Base-by-base conservation (phyloP, 148 eudicot genomes). In the Suaeda aralocaspica region DNA sequence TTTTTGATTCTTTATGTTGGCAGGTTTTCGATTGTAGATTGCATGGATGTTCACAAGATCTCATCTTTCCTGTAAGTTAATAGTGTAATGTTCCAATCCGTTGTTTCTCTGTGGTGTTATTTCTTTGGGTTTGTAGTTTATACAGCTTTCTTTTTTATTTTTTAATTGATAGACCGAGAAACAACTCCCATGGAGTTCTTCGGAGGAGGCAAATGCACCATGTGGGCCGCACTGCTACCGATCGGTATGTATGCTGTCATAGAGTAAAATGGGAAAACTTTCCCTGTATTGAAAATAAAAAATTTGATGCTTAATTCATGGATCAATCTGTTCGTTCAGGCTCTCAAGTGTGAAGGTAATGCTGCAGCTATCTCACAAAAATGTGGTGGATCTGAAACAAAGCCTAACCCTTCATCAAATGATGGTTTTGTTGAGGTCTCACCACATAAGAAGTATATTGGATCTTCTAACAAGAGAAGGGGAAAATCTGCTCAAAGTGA, bases 21-120 rank as follows among this genome's bases (percentile, higher is more conserved):
- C 88, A 95, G 99, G 97, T 95, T 50, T 94, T 95, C 76, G 99
- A 95, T 64, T 95, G 99, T 81, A 89, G 87, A 81, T 74, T 91
- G 77, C 97, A 95, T 86, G 99, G 99, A 52, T 95, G 99, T 75
- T 95, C 99, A 21, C 97, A 91, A 80, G 99, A 95, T 74, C 97
- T 95, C 59, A 78, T 89, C 64, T 89, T 91, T 81, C 97, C 97
- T 68, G 99, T 95, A 84, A 77, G 88, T 76, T 66, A 24, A 55
- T 70, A 39, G 60, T 30, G n/a, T 67, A 30, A 60, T 22, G 25
- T 50, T 30, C 25, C 46, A 61, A 42, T 46, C 25, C 21, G 3
- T 1, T 62, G 2, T 4, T 22, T 22, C 24, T 50, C 33, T 28
- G 28, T 45, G 15, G 1, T 7, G 9, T 5, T 19, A 39, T 61